Conservation (phyloP, 2,329 filamentous ascomycete genomes). For the Tympanopsis confertula region DNA sequence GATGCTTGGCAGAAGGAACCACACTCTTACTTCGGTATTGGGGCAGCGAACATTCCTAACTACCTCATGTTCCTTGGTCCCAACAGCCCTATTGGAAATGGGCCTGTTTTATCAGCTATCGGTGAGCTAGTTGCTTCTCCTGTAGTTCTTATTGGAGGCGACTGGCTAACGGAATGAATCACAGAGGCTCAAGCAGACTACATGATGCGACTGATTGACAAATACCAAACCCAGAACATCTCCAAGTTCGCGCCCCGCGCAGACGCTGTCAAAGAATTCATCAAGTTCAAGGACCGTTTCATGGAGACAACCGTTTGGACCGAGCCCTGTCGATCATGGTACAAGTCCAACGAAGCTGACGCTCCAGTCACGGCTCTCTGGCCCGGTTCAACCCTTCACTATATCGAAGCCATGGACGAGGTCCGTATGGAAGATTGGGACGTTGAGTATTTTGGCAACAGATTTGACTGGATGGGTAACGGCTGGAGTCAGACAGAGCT, state of each 20-base stretch:
- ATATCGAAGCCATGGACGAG: not conserved
- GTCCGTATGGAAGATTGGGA: not conserved
- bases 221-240: conserved; percentile 34
- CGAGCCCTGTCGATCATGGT: conserved; percentile 25
- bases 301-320: conserved; percentile 32
- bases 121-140: too few species aligned
- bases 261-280: conserved; percentile 36
- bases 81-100: conserved; percentile 24
- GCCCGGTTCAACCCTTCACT: not conserved
- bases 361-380: not conserved
- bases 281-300: conserved; percentile 28
- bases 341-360: conserved; percentile 17
- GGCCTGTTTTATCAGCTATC: conserved; percentile 9
- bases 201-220: conserved; percentile 34
- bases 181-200: conserved; percentile 36
- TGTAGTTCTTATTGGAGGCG: too few species aligned
- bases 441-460: not conserved
- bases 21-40: conserved; percentile 17
- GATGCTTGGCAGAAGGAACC: conserved; percentile 14
- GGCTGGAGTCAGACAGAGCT: conserved; percentile 10
- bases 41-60: conserved; percentile 13
- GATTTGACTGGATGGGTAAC: not conserved
- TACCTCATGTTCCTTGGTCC: conserved; percentile 24
- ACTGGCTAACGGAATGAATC: not conserved
- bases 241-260: conserved; percentile 28